Percentiles rank a stretch among this genome's conserved stretches.
Conservation (phyloP, 768 basidiomycete species). For the Filobasidium floriforme region DNA sequence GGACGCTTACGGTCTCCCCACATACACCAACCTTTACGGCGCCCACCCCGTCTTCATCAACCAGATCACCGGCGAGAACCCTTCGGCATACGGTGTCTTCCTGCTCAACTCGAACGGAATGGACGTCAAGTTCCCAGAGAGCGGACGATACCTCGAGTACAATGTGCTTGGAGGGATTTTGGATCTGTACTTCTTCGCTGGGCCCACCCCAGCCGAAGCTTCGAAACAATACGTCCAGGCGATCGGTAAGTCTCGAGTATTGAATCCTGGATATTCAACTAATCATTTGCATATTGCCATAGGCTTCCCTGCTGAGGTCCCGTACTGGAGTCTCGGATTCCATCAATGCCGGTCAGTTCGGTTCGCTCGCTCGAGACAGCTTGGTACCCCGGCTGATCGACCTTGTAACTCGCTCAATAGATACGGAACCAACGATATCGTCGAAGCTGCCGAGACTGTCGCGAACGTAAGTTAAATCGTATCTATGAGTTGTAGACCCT, state of each 20-base stretch:
- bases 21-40: conserved; percentile 39
- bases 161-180: conserved; percentile 65
- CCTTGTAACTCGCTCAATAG: conserved; percentile 4
- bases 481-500: too few species aligned
- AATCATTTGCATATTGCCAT: too few species aligned
- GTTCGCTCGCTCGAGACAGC: conserved; percentile 43
- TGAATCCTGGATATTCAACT: too few species aligned
- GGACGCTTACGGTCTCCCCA: conserved; percentile 30
- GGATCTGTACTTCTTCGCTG: conserved; percentile 69
- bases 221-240: conserved; percentile 63
- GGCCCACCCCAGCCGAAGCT: conserved; percentile 49
- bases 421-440: conserved; percentile 24
- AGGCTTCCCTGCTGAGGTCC: conserved; percentile 59
- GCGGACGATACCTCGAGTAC: conserved; percentile 55
- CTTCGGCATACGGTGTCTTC: conserved; percentile 59
- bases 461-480: conserved; percentile 11
- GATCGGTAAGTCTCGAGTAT: conserved; percentile 54
- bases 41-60: conserved; percentile 31
- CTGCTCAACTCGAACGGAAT: conserved; percentile 62
- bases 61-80: conserved; percentile 12
- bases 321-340: conserved; percentile 70
- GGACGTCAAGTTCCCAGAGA: conserved; percentile 56
- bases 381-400: neutral
- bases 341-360: conserved; percentile 61
- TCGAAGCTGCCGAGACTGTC: conserved; percentile 15